Percentiles rank a stretch among this genome's conserved stretches.
Conservation (phyloP, 441 rosid species). For the Arabidopsis lyrata region DNA sequence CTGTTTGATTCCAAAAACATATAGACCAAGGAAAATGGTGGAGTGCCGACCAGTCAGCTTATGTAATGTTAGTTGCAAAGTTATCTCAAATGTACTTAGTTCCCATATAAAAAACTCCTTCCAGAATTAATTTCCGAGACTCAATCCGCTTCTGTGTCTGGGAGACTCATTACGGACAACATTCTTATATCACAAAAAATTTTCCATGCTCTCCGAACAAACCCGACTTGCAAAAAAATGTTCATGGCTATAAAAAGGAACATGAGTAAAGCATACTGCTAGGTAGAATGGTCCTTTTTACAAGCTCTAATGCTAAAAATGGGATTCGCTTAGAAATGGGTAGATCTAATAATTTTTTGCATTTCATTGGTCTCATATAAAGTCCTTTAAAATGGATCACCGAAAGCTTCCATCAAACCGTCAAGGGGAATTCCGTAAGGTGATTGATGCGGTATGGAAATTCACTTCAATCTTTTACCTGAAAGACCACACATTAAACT, state of each 20-base stretch:
- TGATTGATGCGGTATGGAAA: too few species aligned
- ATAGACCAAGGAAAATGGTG: too few species aligned
- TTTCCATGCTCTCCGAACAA: background rate
- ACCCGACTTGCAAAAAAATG: background rate
- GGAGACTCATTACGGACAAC: background rate
- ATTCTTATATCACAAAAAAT: background rate
- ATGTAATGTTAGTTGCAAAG: background rate
- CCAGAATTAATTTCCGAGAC: background rate
- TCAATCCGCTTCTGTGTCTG: background rate
- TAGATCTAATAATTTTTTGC: background rate
- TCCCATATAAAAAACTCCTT: background rate
- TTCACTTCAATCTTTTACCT: too few species aligned
- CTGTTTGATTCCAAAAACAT: too few species aligned
- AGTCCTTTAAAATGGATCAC: background rate
- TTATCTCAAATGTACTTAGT: background rate
- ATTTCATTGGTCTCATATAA: background rate
- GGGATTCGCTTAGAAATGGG: background rate
- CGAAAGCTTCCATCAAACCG: background rate
- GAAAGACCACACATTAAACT: too few species aligned
- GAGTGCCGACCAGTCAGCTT: background rate
- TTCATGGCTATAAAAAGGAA: background rate
- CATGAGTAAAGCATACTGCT: background rate
- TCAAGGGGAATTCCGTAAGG: background rate
- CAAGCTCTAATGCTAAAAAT: background rate
- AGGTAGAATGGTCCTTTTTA: background rate